phyloP scores from a whole-genome alignment of 345 rosid genomes.

The Toxicodendron radicans region DNA sequence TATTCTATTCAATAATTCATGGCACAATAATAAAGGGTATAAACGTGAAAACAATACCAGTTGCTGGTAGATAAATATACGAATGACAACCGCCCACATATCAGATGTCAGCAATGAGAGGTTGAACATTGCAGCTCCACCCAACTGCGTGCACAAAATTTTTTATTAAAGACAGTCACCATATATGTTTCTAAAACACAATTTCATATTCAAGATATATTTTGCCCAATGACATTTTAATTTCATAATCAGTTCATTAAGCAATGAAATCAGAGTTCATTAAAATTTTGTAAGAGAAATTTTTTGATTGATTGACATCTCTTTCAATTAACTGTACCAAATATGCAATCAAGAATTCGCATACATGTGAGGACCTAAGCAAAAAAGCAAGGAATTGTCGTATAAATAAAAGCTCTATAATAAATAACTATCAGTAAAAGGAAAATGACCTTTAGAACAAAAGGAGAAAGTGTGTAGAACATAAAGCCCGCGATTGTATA shows the following conservation, averaged over 20 bases:
- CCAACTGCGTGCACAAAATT: constrained; percentile 30
- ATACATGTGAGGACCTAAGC: neutral
- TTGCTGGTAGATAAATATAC: constrained; percentile 49
- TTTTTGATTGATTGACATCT: too few relatives aligned
- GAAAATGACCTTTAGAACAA: constrained; percentile 48
- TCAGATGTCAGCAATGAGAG: constrained; percentile 58
- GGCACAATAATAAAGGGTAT: neutral
- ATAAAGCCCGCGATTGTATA: constrained; percentile 31
- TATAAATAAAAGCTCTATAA: neutral
- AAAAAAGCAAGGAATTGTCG: neutral
- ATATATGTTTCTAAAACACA: neutral
- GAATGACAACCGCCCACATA: constrained; percentile 62
- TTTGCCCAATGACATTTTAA: neutral
- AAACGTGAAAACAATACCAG: constrained; percentile 27
- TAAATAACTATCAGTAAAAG: neutral
- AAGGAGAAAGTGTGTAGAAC: constrained; percentile 46
- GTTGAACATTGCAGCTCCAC: constrained; percentile 61
- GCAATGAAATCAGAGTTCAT: too few relatives aligned
- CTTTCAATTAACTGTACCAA: too few relatives aligned
- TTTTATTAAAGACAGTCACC: neutral
- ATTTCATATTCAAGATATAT: neutral
- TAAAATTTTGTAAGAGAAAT: too few relatives aligned
- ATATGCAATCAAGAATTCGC: too few relatives aligned
- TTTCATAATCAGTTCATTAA: neutral
- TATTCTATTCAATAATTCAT: neutral